phyloP scores from a whole-genome alignment of 768 basidiomycete genomes.

The Saitozyma sp. region DNA sequence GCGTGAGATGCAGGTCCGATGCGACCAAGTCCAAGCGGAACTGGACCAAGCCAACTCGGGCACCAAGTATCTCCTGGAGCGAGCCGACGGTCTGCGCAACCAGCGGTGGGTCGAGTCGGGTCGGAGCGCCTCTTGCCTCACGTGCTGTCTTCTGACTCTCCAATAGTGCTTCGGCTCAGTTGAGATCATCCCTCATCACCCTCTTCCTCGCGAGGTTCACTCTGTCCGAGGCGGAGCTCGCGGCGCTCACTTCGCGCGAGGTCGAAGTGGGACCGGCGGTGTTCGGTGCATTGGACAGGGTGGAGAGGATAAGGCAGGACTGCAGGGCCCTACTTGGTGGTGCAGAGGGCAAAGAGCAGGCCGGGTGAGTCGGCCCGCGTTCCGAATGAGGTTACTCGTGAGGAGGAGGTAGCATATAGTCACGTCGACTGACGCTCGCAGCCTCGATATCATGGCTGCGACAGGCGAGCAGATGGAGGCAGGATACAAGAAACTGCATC shows the following conservation, averaged over 20 bases:
- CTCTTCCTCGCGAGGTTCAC: slow-evolving; percentile 86
- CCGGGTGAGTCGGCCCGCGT: slow-evolving; percentile 43
- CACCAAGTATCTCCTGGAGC: slow-evolving; percentile 75
- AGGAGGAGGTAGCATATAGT: not conserved
- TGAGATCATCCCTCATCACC: slow-evolving; percentile 69
- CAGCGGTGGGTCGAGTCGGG: slow-evolving; percentile 45
- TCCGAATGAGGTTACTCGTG: not conserved
- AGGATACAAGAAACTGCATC: slow-evolving; percentile 82
- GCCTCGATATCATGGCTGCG: slow-evolving; percentile 82
- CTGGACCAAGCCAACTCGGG: slow-evolving; percentile 72
- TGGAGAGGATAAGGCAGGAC: slow-evolving; percentile 76
- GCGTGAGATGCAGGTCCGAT: slow-evolving; percentile 73
- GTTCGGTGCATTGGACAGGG: slow-evolving; percentile 84
- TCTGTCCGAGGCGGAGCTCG: slow-evolving; percentile 68
- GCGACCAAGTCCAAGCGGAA: slow-evolving; percentile 78
- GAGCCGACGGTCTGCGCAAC: slow-evolving; percentile 59
- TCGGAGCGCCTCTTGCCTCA: not conserved
- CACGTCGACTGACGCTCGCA: slow-evolving; percentile 45
- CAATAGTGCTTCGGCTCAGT: slow-evolving; percentile 50
- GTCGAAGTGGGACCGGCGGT: slow-evolving; percentile 71
- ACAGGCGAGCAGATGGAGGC: slow-evolving; percentile 81
- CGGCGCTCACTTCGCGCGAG: slow-evolving; percentile 74
- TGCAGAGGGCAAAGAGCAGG: slow-evolving; percentile 51
- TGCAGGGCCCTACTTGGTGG: slow-evolving; percentile 84
- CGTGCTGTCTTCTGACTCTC: not conserved